These are phyloP conservation scores for Arabidopsis lyrata DNA, from an alignment of 441 rosid species.

Conservation along the genomic window DNA sequence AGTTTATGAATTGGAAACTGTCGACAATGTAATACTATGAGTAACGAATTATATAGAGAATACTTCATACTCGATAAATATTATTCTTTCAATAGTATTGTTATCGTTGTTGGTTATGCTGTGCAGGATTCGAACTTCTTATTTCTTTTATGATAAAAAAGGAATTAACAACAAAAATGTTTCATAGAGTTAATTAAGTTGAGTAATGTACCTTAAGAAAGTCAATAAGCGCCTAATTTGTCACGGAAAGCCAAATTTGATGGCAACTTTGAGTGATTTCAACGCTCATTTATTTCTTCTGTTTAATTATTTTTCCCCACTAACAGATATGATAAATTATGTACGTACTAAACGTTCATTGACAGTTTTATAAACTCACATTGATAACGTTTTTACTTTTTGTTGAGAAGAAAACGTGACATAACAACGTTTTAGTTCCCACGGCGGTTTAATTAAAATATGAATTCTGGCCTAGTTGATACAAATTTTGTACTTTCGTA, in stretches of 20 bases:
- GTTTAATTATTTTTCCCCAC: neutral
- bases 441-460: neutral
- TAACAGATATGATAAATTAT: neutral
- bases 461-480: neutral
- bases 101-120: too few species aligned
- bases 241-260: conserved; percentile 43
- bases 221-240: conserved; percentile 40
- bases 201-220: conserved; percentile 14
- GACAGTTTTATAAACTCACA: neutral
- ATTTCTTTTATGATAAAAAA: too few species aligned
- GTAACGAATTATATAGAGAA: neutral
- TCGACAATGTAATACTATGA: neutral
- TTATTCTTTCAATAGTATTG: too few species aligned
- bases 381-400: conserved; percentile 2
- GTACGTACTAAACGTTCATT: neutral
- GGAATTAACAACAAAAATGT: neutral
- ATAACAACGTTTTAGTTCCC: neutral
- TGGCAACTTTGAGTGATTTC: conserved; percentile 50
- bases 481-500: too few species aligned
- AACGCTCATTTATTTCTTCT: conserved; percentile 39
- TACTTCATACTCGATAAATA: neutral
- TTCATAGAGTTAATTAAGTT: neutral
- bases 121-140: too few species aligned
- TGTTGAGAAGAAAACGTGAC: conserved; percentile 8
- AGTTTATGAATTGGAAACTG: conserved; percentile 6